Evolutionary conservation across 805 yeast species (phyloP), one percentile per base, ranked within the genome.

Genomic region (Yamadazyma phyllophila): DNA sequence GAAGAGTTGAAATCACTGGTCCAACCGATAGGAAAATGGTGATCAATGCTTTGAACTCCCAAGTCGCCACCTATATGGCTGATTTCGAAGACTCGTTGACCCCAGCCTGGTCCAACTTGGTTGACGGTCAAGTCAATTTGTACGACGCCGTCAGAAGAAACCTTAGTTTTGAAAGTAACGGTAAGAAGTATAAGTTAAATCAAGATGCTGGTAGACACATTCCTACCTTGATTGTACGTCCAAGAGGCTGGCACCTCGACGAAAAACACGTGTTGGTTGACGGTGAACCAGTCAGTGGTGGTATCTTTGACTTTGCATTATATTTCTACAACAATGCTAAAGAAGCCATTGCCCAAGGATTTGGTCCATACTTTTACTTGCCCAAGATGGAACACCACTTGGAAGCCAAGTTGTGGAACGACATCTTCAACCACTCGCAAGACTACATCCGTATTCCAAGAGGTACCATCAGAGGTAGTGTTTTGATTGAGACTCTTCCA

Each of bases 361-460:
- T 78, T 51, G 92, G 91, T 39, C 94, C 95, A 17, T 86, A 85
- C 71, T 86, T 85, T 61, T 86, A 86, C 60, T 68, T 86, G 58
- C 94, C 94, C 56, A 86, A 86, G 71, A 84, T 86, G 90, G 94
- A 86, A 65, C 92, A 85, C 66, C 88, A 83, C 64, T 71, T 82
- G 58, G 95, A 86, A 66, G 94, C 94, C 44, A 79, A 80, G 63
- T 71, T 86, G 57, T 86, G 95, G 95, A 85, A 86, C 63, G 91
- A 85, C 62, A 77, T 86, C 49, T 86, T 86, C 70, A 75, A 80
- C 62, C 84, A 79, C 47, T 75, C 94, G 7, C 92, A 86, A 71
- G 94, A 86, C 61, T 77, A 76, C 60, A 62, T 86, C 40, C 78
- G 76, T 14, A 69, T 86, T 38, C 78, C 83, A 51, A 77, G 92